Evolutionary conservation across 2,329 filamentous ascomycete species (phyloP).

Genomic region (Penicillium sp.): DNA sequence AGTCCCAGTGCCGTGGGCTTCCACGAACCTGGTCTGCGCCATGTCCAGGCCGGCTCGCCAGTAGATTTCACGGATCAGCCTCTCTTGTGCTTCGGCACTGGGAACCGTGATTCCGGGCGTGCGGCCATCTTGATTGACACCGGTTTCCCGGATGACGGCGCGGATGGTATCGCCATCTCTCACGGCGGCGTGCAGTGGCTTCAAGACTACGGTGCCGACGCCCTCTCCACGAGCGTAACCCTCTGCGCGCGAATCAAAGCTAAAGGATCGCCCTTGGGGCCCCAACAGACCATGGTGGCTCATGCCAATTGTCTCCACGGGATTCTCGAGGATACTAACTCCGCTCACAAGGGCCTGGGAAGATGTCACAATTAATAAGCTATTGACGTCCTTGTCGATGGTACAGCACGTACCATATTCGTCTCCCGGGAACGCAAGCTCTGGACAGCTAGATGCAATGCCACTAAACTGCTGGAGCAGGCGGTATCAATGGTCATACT

Average conservation of each 20-base stretch:
- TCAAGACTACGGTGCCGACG: constrained; percentile 33
- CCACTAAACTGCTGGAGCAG: constrained; percentile 41
- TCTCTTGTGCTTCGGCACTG: constrained; percentile 35
- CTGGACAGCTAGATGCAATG: constrained; percentile 40
- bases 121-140: constrained; percentile 31
- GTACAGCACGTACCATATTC: constrained; percentile 19
- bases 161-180: constrained; percentile 36
- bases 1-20: constrained; percentile 37
- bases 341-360: constrained; percentile 38
- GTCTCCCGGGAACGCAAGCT: constrained; percentile 22
- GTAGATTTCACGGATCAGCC: constrained; percentile 35
- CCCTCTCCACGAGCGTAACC: constrained; percentile 39
- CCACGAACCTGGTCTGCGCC: constrained; percentile 25
- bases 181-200: constrained; percentile 30
- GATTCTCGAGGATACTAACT: constrained; percentile 38
- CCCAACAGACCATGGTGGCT: constrained; percentile 40
- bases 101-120: constrained; percentile 49
- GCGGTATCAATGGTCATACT: constrained; percentile 42
- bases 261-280: constrained; percentile 31
- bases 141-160: constrained; percentile 32
- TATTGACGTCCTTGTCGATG: background rate
- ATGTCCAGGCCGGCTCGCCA: constrained; percentile 25
- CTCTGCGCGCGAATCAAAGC: constrained; percentile 33
- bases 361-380: background rate
- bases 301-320: constrained; percentile 31